phyloP scores from a whole-genome alignment of 352 stramenopile species.

The Elongisporangium prolatum region DNA sequence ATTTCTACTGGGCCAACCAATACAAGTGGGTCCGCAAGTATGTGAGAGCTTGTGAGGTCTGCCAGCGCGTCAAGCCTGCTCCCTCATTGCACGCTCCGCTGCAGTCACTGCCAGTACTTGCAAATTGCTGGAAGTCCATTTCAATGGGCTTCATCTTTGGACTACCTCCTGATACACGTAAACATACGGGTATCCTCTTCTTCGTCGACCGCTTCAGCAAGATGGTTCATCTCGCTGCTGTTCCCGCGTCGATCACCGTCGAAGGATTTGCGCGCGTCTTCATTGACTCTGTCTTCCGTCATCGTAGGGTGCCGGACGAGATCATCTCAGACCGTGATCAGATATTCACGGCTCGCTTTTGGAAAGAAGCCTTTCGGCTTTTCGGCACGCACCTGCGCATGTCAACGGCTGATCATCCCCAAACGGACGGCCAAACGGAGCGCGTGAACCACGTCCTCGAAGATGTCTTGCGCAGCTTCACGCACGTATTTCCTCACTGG shows the following conservation, averaged over 20 bases:
- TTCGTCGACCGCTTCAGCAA: conserved; percentile 28
- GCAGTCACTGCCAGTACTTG: conserved; percentile 7
- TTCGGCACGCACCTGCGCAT: conserved; percentile 14
- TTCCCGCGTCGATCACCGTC: background rate
- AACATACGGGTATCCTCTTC: conserved; percentile 13
- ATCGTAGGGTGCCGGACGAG: background rate
- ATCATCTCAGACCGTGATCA: background rate
- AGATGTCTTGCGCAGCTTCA: conserved; percentile 17
- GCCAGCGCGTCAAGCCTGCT: conserved; percentile 14
- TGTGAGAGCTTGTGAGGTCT: conserved; percentile 11
- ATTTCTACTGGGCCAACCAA: conserved; percentile 17
- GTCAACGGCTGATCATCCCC: conserved; percentile 15
- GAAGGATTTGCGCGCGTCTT: background rate
- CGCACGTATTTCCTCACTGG: conserved; percentile 15
- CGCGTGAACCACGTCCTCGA: conserved; percentile 16
- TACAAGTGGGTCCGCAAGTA: conserved; percentile 22
- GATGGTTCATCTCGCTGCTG: conserved; percentile 16
- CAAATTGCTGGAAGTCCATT: conserved; percentile 6
- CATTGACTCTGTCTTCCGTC: background rate
- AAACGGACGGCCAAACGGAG: conserved; percentile 27
- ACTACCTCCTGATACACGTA: conserved; percentile 4
- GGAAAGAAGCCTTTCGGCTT: background rate
- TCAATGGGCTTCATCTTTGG: conserved; percentile 16
- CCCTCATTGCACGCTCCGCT: conserved; percentile 5
- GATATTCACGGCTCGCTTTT: conserved; percentile 7